These are phyloP conservation scores for Coelastrella sp. DNA, from an alignment of 139 green algal species.

Conservation along the genomic window DNA sequence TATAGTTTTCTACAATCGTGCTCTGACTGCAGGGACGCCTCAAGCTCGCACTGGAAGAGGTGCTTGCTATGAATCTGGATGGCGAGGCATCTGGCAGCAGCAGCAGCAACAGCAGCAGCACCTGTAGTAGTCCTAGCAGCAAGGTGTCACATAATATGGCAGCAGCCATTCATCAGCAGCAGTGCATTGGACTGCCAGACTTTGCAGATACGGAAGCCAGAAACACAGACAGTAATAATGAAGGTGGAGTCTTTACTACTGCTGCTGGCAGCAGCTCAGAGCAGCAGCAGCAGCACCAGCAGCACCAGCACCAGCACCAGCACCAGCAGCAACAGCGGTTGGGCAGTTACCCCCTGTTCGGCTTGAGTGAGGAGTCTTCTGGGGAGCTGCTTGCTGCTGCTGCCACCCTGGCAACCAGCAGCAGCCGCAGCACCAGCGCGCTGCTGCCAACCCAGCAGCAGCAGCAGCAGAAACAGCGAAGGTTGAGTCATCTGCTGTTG, in stretches of 20 bases:
- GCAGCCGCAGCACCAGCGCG: not conserved
- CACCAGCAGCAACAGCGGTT: too few relatives aligned
- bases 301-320: slow-evolving; percentile 9
- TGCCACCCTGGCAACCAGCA: not conserved
- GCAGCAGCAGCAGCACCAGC: not conserved
- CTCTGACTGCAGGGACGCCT: slow-evolving; percentile 65
- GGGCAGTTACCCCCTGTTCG: too few relatives aligned
- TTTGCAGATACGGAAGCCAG: too few relatives aligned
- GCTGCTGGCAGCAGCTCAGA: slow-evolving; percentile 1
- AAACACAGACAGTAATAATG: too few relatives aligned
- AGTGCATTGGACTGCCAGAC: not conserved
- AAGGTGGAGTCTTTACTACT: not conserved
- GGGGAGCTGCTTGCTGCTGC: not conserved
- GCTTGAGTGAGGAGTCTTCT: not conserved
- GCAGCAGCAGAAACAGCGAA: slow-evolving; percentile 25
- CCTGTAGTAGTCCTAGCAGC: slow-evolving; percentile 1
- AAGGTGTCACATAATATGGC: too few relatives aligned
- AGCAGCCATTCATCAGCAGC: slow-evolving; percentile 2
- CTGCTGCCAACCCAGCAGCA: slow-evolving; percentile 23
- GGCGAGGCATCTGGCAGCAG: not conserved
- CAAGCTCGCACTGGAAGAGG: slow-evolving; percentile 79
- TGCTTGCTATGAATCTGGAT: slow-evolving; percentile 67
- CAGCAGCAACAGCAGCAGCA: slow-evolving; percentile 22
- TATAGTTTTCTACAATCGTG: too few relatives aligned
- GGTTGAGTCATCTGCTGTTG: not conserved